Evolutionary conservation across 139 green algal genomes (phyloP).

Genomic region (Coccomyxa sp.): DNA sequence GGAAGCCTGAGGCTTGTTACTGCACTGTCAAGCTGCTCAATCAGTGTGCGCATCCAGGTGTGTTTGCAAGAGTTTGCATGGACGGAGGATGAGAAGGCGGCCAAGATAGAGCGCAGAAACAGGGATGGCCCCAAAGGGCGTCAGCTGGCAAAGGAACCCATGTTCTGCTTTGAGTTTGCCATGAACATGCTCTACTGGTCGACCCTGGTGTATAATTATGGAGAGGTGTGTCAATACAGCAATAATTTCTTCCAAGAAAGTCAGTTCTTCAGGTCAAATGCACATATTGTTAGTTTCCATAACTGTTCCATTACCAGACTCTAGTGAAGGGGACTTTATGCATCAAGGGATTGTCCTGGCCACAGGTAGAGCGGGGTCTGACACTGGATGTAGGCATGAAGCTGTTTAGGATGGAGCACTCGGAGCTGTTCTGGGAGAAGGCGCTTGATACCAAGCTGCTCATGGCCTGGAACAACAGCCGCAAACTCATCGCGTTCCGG

Average conservation of each 20-base stretch:
- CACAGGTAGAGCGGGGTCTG: not conserved
- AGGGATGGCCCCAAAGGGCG: not conserved
- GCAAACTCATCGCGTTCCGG: slow-evolving; percentile 17
- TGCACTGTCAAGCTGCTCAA: too few relatives aligned
- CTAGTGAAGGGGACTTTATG: too few relatives aligned
- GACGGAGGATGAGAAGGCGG: not conserved
- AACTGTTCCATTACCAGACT: not conserved
- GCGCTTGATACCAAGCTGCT: slow-evolving; percentile 14
- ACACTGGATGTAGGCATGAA: slow-evolving; percentile 1
- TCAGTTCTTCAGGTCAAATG: not conserved
- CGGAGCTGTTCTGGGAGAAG: slow-evolving; percentile 19
- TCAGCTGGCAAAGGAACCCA: slow-evolving; percentile 10
- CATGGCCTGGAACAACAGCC: slow-evolving; percentile 16
- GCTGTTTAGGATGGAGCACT: slow-evolving; percentile 8
- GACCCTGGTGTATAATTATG: slow-evolving; percentile 18
- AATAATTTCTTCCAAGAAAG: too few relatives aligned
- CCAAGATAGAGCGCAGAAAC: not conserved
- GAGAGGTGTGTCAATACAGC: not conserved
- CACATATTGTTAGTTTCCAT: not conserved
- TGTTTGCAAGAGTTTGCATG: slow-evolving; percentile 11
- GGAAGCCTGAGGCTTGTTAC: too few relatives aligned
- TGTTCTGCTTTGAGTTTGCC: slow-evolving; percentile 25
- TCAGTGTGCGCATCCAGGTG: not conserved
- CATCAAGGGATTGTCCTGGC: not conserved
- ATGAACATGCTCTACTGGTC: slow-evolving; percentile 23